Percentiles rank a stretch among this genome's conserved stretches.
Conservation (phyloP, 805 yeast species). For the Diddensiella transvaalensis region DNA sequence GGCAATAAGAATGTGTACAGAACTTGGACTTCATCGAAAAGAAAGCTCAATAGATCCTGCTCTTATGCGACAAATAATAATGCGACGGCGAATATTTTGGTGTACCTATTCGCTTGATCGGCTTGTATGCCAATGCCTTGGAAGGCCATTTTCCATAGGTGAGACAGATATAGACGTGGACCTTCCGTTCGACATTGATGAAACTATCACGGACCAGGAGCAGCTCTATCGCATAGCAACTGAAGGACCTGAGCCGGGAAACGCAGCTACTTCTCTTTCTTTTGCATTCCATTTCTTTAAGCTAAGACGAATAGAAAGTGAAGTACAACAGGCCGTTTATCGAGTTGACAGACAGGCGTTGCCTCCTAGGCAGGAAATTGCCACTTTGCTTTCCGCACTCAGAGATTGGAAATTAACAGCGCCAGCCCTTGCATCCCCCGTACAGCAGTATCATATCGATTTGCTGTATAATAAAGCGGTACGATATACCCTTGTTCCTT, state of each 20-base stretch:
- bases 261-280: neutral
- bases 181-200: slow-evolving; percentile 72
- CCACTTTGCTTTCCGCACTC: slow-evolving; percentile 1
- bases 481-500: slow-evolving; percentile 7
- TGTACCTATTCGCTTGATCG: slow-evolving; percentile 8
- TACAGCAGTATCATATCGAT: slow-evolving; percentile 11
- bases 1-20: slow-evolving; percentile 73
- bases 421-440: slow-evolving; percentile 3
- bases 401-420: slow-evolving; percentile 3
- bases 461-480: slow-evolving; percentile 10
- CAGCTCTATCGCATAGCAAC: neutral
- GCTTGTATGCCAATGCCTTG: slow-evolving; percentile 4
- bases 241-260: neutral
- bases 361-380: slow-evolving; percentile 2
- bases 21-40: slow-evolving; percentile 68
- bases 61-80: slow-evolving; percentile 45
- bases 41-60: slow-evolving; percentile 77
- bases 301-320: slow-evolving; percentile 71
- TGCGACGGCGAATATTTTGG: slow-evolving; percentile 11
- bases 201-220: slow-evolving; percentile 45
- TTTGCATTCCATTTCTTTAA: slow-evolving; percentile 63
- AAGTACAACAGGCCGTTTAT: slow-evolving; percentile 65
- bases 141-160: slow-evolving; percentile 9
- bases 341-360: slow-evolving; percentile 10
- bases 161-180: slow-evolving; percentile 35